phyloP scores from a whole-genome alignment of 345 rosid species.

The Acer yangbiense region DNA sequence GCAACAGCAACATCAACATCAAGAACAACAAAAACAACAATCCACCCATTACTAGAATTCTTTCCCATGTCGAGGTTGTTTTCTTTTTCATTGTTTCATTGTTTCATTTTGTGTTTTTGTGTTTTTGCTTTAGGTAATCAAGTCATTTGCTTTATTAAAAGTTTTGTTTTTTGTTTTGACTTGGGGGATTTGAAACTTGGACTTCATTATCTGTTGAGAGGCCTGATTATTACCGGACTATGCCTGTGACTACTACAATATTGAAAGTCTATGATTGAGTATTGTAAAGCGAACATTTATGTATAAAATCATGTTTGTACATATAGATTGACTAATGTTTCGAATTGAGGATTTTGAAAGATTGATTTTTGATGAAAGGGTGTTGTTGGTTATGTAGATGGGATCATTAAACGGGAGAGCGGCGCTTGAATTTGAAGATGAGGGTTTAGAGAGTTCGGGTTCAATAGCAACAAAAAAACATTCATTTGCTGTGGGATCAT shows the following conservation, averaged over 20 bases:
- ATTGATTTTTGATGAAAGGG: slow-evolving; percentile 12
- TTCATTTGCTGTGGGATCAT: background rate
- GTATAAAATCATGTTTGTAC: background rate
- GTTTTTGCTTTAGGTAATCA: background rate
- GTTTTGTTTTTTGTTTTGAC: background rate
- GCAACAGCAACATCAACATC: background rate
- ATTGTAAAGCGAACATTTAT: too few species aligned
- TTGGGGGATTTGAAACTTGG: background rate
- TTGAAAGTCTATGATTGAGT: too few species aligned
- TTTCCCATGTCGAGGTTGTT: slow-evolving; percentile 28
- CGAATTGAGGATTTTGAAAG: background rate
- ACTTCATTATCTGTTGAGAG: too few species aligned
- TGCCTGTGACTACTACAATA: background rate
- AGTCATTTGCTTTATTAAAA: background rate
- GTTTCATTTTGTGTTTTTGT: background rate
- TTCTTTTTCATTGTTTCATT: background rate
- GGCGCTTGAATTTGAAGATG: slow-evolving; percentile 15
- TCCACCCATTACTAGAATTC: slow-evolving; percentile 13
- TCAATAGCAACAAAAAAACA: slow-evolving; percentile 2
- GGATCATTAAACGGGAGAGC: slow-evolving; percentile 18
- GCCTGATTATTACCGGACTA: too few species aligned
- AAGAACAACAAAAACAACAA: background rate
- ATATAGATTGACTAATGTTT: background rate
- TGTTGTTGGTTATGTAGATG: slow-evolving; percentile 22
- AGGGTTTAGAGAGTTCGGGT: background rate